Evolutionary conservation across 768 basidiomycete species (phyloP), one percentile per base, ranked within the genome.

Genomic region (Amanita brunnescens): DNA sequence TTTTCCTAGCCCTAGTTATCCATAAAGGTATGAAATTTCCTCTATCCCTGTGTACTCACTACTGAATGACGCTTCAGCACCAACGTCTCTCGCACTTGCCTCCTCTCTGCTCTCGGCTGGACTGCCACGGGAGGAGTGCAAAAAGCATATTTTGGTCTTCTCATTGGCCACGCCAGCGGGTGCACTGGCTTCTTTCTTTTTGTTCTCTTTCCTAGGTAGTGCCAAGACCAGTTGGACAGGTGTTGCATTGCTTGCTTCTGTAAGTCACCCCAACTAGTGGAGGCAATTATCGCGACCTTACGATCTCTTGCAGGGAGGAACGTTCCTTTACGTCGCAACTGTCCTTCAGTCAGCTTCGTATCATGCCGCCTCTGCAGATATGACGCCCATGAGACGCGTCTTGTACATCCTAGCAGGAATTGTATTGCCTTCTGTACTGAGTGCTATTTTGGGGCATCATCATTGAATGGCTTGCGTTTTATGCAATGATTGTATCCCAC

Each of bases 281-380:
- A 7, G 13, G 34, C 14, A 24, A 41, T 7, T 13, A 12, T 43
- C 18, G n/a, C 26, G 32, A 33, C 13, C 12, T 16, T n/a, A 46
- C 21, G 29, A 7, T 39, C 47, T 61, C 58, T 44, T 23, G 14
- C 43, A 93, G 90, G 93, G 90, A 40, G 93, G 93, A 7, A 92
- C 91, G 2, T 96, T 96, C 68, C 73, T 97, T 34, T 96, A 95
- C 61, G 94, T 97, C 7, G 91, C 93, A 1, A 92, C 92, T 1
- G 85, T 91, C 35, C 72, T 92, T n/a, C 89, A 91, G 60, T 80
- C 87, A 2, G 76, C 85, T 29, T 82, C 85, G 29, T 71, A 76
- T 14, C 72, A 74, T 47, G 62, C 64, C 23, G 56, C 52, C 8
- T 52, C 64, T 57, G 55, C 70, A 20, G 77, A 75, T 38, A 64